phyloP scores from a whole-genome alignment of 2,329 filamentous ascomycete genomes.

The Fusarium sp. region DNA sequence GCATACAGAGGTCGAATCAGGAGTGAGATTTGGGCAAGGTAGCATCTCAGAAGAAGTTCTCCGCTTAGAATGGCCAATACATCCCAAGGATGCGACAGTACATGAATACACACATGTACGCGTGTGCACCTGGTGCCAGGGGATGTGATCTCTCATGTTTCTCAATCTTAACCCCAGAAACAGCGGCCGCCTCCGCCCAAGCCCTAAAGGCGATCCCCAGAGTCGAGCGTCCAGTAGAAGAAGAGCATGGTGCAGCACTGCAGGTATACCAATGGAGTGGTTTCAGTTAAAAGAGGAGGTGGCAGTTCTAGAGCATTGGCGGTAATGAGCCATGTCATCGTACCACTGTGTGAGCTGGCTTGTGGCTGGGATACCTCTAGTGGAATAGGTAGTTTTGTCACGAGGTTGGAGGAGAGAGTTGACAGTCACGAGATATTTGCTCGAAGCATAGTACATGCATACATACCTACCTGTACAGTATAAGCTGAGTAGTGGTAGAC shows the following conservation, averaged over 20 bases:
- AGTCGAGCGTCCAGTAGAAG: neutral
- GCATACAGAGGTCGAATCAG: neutral
- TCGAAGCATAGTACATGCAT: neutral
- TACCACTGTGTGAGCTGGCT: neutral
- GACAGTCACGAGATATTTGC: constrained; percentile 7
- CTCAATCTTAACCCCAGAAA: constrained; percentile 5
- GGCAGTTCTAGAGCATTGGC: neutral
- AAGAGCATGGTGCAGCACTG: constrained; percentile 1
- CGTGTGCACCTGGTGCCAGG: neutral
- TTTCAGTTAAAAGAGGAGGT: constrained; percentile 20
- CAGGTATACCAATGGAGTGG: constrained; percentile 6
- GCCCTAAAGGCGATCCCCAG: neutral
- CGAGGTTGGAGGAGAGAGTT: neutral
- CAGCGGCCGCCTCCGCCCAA: constrained; percentile 12
- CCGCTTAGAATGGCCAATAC: neutral
- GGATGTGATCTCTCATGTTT: constrained; percentile 10
- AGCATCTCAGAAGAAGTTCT: constrained; percentile 7
- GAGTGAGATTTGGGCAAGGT: constrained; percentile 9
- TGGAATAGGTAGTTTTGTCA: neutral
- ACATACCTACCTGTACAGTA: neutral
- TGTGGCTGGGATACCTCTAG: neutral
- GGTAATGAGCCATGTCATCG: neutral
- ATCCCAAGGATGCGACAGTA: neutral
- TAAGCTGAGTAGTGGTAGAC: neutral
- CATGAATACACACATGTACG: neutral